These are phyloP conservation scores for Malus sylvestris DNA, from an alignment of 306 rosid genomes.

Conservation along the genomic window DNA sequence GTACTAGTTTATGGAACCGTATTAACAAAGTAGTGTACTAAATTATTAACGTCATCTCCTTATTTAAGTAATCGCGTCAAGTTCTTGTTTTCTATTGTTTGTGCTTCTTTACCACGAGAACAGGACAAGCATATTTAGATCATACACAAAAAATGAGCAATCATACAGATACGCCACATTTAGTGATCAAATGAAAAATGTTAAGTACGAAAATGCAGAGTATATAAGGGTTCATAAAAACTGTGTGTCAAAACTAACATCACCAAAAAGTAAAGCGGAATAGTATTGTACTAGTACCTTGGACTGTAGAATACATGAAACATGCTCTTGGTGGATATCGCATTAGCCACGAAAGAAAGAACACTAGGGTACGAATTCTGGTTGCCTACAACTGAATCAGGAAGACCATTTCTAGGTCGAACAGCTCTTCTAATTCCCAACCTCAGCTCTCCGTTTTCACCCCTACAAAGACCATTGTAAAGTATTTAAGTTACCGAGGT, in stretches of 20 bases:
- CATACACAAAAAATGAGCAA: too few relatives aligned
- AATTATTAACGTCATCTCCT: too few relatives aligned
- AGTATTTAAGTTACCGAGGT: neutral
- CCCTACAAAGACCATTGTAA: conserved; percentile 46
- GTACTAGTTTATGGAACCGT: neutral
- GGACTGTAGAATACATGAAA: conserved; percentile 95
- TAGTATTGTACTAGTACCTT: conserved; percentile 42
- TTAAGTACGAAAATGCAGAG: too few relatives aligned
- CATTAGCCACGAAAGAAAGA: conserved; percentile 73
- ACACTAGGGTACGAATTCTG: conserved; percentile 55
- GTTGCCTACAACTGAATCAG: conserved; percentile 65
- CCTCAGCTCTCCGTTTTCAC: conserved; percentile 88
- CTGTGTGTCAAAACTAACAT: neutral
- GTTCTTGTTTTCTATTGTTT: neutral
- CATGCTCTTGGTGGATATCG: conserved; percentile 69
- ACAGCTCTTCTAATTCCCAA: conserved; percentile 89
- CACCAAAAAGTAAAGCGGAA: neutral
- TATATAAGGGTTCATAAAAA: too few relatives aligned
- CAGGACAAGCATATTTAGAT: neutral
- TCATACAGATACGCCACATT: neutral
- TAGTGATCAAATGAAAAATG: neutral
- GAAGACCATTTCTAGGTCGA: conserved; percentile 84
- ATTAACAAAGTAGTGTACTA: too few relatives aligned
- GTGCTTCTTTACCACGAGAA: too few relatives aligned
- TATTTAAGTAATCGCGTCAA: neutral